Evolutionary conservation across 768 basidiomycete species (phyloP), one percentile per base, ranked within the genome.

Genomic region (Pulveroboletus sp.): DNA sequence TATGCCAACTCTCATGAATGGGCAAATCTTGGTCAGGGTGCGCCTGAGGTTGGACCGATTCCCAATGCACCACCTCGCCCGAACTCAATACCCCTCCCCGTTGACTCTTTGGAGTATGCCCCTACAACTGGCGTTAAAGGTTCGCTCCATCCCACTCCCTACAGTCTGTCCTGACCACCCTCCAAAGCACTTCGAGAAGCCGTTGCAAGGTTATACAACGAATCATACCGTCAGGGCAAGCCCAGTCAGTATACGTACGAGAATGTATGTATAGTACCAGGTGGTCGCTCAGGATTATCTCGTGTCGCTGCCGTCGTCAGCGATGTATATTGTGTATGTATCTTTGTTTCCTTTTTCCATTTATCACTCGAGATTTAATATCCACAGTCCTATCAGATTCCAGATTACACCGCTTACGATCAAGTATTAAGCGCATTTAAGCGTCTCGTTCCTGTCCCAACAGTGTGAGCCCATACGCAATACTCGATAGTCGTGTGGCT

Each of bases 251-350:
- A 96, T 65, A 93, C 91, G 1, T 87, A 76, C 56, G 92, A 94
- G 69, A 97, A 97, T 61, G 86, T 91, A 12, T 93, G 89, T 61
- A 95, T 97, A 58, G 93, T 96, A 1, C 94, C 94, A 12, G 94
- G 94, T 37, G 94, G 94, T 14, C 84, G 92, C 47, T 77, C 93
- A 3, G 93, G 93, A 11, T 76, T 97, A 54, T 89, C 90, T 24
- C 84, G 94, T 51, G 79, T 97, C 20, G 93, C 93, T 13, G 89
- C 94, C 14, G 93, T 97, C 43, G 80, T 97, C 49, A 85, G 89
- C 36, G 89, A 93, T 63, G 90, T 93, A 44, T 92, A 90, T 57
- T 85, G 83, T 35, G 89, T 87, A 57, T 53, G 76, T 60, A 1
- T 22, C 9, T 32, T 11, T 1, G 5, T 9, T 22, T 22, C 4